A percentile compares a stretch with the other conserved stretches of the same genome.
Evolutionary conservation across 169 alveolate species (phyloP).

Genomic region (Cryptosporidium ryanae): DNA sequence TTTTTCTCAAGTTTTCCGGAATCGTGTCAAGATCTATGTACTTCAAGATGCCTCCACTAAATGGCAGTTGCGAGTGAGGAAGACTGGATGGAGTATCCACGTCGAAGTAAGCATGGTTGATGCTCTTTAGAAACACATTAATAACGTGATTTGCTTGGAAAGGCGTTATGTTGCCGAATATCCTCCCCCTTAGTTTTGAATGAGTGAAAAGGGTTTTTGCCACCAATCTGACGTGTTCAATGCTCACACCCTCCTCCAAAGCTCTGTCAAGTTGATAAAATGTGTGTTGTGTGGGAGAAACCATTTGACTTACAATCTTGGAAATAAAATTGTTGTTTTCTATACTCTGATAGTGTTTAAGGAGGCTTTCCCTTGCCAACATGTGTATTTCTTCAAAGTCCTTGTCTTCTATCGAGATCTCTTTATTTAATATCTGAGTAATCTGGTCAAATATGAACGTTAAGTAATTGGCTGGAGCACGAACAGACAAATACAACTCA

Average conservation of each 20-base stretch:
- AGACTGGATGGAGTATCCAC: not conserved
- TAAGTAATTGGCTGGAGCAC: constrained; percentile 3
- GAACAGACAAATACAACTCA: constrained; percentile 10
- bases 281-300: constrained; percentile 34
- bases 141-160: constrained; percentile 9
- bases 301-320: constrained; percentile 9
- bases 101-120: not conserved
- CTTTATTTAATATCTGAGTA: not conserved
- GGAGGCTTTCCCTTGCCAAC: too few relatives aligned
- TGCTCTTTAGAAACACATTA: constrained; percentile 30
- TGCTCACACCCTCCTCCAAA: not conserved
- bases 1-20: too few relatives aligned
- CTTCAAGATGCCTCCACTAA: too few relatives aligned
- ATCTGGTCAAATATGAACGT: constrained; percentile 1
- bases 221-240: not conserved
- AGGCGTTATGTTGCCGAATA: constrained; percentile 25
- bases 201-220: constrained; percentile 3
- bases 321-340: too few relatives aligned
- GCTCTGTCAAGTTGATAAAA: not conserved
- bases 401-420: too few relatives aligned
- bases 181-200: constrained; percentile 17
- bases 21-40: too few relatives aligned
- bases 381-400: too few relatives aligned
- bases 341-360: too few relatives aligned
- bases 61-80: too few relatives aligned